A percentile compares a stretch with the other conserved stretches of the same genome.
Evolutionary conservation across 805 yeast genomes (phyloP).

Genomic region (Hanseniaspora hatyaiensis): DNA sequence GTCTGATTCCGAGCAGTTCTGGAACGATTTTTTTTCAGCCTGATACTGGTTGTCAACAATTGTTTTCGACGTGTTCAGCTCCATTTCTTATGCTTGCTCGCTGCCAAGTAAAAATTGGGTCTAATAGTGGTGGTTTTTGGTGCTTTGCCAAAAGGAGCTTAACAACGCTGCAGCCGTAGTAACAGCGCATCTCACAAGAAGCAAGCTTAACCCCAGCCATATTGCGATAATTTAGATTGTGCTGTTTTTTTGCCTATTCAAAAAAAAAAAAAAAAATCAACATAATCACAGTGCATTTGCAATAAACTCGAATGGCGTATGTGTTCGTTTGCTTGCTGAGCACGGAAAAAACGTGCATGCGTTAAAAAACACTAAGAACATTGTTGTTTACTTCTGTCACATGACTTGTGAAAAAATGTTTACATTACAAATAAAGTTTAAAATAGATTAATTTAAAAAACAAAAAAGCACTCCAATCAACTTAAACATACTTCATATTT

Average conservation of each 20-base stretch:
- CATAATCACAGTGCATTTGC: not conserved
- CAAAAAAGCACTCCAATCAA: too few species aligned
- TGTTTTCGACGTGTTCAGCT: not conserved
- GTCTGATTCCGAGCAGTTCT: constrained; percentile 33
- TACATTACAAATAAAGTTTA: not conserved
- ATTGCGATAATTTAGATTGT: too few species aligned
- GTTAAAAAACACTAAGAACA: too few species aligned
- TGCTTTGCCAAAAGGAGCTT: too few species aligned
- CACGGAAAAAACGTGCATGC: too few species aligned
- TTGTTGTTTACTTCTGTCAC: not conserved
- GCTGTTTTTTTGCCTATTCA: not conserved
- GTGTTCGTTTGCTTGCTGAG: too few species aligned
- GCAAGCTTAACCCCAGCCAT: too few species aligned
- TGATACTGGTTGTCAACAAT: constrained; percentile 19
- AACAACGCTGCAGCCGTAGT: not conserved
- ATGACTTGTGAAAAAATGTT: not conserved
- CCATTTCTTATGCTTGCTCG: not conserved
- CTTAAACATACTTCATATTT: too few species aligned
- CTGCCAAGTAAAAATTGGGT: too few species aligned
- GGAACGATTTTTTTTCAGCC: constrained; percentile 26
- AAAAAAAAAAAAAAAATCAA: not conserved
- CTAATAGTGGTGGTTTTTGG: too few species aligned
- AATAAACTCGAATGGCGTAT: not conserved
- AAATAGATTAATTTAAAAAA: too few species aligned
- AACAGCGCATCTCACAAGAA: not conserved